These are phyloP conservation scores for Stentor roeselii DNA, from an alignment of 73 alveolate species.

Conservation along the genomic window DNA sequence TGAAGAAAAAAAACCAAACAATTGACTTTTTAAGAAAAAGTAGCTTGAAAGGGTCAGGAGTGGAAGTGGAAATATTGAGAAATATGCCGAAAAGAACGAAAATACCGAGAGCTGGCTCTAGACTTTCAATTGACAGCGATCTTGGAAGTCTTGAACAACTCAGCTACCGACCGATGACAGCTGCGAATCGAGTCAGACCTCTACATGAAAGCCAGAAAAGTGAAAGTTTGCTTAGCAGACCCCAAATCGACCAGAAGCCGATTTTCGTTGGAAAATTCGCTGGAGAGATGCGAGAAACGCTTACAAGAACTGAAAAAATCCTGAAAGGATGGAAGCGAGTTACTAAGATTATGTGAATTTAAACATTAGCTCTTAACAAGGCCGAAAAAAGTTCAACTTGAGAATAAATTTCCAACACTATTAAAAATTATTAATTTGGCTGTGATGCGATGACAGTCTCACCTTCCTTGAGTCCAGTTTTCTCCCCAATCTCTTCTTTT, in stretches of 20 bases:
- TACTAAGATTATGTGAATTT: too few species aligned
- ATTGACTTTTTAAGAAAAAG: not conserved
- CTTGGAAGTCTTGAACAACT: not conserved
- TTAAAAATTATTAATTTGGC: too few species aligned
- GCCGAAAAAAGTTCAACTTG: too few species aligned
- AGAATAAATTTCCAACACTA: too few species aligned
- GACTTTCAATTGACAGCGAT: not conserved
- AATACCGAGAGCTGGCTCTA: not conserved
- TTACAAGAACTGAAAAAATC: conserved; percentile 1
- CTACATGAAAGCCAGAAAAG: not conserved
- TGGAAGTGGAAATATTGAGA: not conserved
- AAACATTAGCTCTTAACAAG: too few species aligned
- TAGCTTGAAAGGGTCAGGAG: not conserved
- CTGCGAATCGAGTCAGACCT: not conserved
- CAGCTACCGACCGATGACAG: not conserved
- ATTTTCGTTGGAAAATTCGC: too few species aligned
- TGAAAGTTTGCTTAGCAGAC: not conserved
- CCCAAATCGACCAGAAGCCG: not conserved
- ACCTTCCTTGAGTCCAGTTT: too few species aligned
- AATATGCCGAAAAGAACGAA: too few species aligned
- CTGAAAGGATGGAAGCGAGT: not conserved
- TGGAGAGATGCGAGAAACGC: too few species aligned
- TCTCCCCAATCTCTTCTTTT: too few species aligned
- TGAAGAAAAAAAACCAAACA: not conserved
- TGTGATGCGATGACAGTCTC: too few species aligned